Conservation (phyloP, 805 yeast species). For the Saccharomyces jurei region DNA sequence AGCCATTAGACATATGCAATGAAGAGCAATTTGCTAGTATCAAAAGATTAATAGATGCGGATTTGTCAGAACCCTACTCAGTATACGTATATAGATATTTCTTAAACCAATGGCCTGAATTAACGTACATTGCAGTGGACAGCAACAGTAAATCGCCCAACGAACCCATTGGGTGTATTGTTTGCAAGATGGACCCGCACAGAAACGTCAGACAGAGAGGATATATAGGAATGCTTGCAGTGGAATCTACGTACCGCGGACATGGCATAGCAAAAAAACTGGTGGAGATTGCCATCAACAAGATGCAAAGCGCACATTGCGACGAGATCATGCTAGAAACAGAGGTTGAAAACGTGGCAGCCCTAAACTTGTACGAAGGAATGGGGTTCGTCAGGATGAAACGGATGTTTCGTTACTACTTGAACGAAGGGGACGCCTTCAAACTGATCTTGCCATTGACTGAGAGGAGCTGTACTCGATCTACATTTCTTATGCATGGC, state of each 20-base stretch:
- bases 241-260: slow-evolving; percentile 62
- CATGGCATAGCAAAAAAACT: slow-evolving; percentile 73
- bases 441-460: slow-evolving; percentile 77
- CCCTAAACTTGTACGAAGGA: slow-evolving; percentile 60
- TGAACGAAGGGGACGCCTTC: slow-evolving; percentile 90
- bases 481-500: slow-evolving; percentile 39
- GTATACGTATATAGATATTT: slow-evolving; percentile 88
- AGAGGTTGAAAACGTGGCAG: slow-evolving; percentile 71
- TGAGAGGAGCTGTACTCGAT: slow-evolving; percentile 45
- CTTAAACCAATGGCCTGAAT: slow-evolving; percentile 82
- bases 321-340: slow-evolving; percentile 94
- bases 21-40: slow-evolving; percentile 39
- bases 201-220: slow-evolving; percentile 65
- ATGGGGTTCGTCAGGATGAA: slow-evolving; percentile 70
- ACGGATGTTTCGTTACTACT: slow-evolving; percentile 75
- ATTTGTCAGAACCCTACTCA: slow-evolving; percentile 90
- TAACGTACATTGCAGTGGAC: slow-evolving; percentile 58
- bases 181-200: slow-evolving; percentile 75
- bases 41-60: slow-evolving; percentile 53
- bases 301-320: slow-evolving; percentile 56
- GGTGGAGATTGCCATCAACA: slow-evolving; percentile 52
- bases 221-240: slow-evolving; percentile 94
- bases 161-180: slow-evolving; percentile 68
- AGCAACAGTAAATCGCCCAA: slow-evolving; percentile 1
- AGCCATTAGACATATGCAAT: slow-evolving; percentile 22